phyloP scores from a whole-genome alignment of 2,329 filamentous ascomycete species.

The Trichoderma koningiopsis region DNA sequence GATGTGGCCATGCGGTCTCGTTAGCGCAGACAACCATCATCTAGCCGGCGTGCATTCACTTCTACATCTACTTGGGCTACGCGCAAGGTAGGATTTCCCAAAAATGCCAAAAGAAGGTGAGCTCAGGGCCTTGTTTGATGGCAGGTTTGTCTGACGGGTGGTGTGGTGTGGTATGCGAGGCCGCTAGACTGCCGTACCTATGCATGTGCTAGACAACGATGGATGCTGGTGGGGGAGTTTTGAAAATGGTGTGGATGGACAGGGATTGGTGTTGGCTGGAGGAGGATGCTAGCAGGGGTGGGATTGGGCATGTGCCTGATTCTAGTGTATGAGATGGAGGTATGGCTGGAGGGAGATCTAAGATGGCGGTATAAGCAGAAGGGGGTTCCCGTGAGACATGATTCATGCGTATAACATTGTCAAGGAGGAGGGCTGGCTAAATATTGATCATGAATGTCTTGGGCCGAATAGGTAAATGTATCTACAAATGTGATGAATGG shows the following conservation, averaged over 20 bases:
- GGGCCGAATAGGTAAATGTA: neutral
- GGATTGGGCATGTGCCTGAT: conserved; percentile 17
- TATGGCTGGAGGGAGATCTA: neutral
- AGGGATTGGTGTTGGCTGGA: conserved; percentile 8
- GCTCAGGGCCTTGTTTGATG: neutral
- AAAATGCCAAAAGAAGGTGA: neutral
- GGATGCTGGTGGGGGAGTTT: neutral
- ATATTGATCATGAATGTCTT: neutral
- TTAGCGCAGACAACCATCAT: conserved; percentile 24
- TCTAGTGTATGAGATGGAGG: neutral
- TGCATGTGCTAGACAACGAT: neutral
- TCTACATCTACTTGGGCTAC: neutral
- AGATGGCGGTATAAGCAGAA: neutral
- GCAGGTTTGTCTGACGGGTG: neutral
- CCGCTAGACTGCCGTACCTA: neutral
- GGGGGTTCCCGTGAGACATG: neutral
- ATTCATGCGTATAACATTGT: neutral
- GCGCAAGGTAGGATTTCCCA: neutral
- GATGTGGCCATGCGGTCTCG: conserved; percentile 28
- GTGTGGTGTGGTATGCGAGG: neutral
- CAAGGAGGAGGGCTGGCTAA: neutral
- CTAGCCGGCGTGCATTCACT: neutral
- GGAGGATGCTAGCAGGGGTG: neutral
- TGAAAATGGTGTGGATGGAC: neutral
- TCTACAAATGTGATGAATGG: neutral